phyloP scores from a whole-genome alignment of 2,329 filamentous ascomycete genomes.

The Pseudocercospora fijiensis region DNA sequence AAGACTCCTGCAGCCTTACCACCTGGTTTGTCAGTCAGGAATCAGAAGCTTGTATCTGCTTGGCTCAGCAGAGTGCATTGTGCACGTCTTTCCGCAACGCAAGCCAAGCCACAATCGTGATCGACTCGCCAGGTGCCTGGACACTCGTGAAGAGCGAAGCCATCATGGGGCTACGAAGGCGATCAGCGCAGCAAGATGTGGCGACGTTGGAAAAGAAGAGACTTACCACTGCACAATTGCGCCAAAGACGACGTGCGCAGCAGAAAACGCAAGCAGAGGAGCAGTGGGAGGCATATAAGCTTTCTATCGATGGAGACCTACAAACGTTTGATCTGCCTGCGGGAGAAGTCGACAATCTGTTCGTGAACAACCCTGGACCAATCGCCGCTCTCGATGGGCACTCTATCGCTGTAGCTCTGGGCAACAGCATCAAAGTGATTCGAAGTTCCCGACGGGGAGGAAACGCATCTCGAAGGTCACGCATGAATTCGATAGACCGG shows the following conservation, averaged over 20 bases:
- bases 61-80: slow-evolving; percentile 13
- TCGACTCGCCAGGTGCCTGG: slow-evolving; percentile 28
- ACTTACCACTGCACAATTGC: slow-evolving; percentile 11
- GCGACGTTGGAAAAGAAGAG: neutral
- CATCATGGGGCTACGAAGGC: slow-evolving; percentile 31
- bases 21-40: slow-evolving; percentile 30
- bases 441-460: slow-evolving; percentile 22
- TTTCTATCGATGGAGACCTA: slow-evolving; percentile 50
- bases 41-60: slow-evolving; percentile 35
- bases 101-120: slow-evolving; percentile 11
- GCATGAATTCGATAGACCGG: slow-evolving; percentile 20
- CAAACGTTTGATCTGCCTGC: slow-evolving; percentile 42
- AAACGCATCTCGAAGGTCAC: slow-evolving; percentile 14
- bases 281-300: slow-evolving; percentile 56
- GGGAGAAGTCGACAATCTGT: slow-evolving; percentile 55
- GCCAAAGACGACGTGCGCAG: slow-evolving; percentile 20
- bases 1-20: slow-evolving; percentile 23
- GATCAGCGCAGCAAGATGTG: slow-evolving; percentile 17
- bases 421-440: slow-evolving; percentile 70
- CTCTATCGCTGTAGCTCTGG: slow-evolving; percentile 68
- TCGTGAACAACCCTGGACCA: slow-evolving; percentile 66
- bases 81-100: slow-evolving; percentile 22
- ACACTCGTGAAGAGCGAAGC: slow-evolving; percentile 24
- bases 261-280: slow-evolving; percentile 31
- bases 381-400: slow-evolving; percentile 61